A percentile compares a stretch with the other conserved stretches of the same genome.
Conservation (phyloP, 768 basidiomycete genomes). For the Trametes cubensis region DNA sequence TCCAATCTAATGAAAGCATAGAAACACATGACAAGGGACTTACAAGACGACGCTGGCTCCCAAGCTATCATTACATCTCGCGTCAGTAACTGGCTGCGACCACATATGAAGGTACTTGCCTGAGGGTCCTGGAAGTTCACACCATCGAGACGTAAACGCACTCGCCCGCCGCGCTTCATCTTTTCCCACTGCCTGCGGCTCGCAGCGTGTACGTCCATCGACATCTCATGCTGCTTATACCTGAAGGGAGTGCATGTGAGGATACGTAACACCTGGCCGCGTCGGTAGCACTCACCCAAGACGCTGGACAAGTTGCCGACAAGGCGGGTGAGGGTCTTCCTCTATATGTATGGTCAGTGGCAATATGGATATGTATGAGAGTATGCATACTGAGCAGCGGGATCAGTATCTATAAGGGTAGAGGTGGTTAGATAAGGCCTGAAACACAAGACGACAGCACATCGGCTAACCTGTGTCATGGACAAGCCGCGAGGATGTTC, state of each 20-base stretch:
- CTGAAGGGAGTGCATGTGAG: not conserved
- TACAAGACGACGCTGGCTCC: not conserved
- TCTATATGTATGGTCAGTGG: constrained; percentile 1
- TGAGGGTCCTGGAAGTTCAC: constrained; percentile 11
- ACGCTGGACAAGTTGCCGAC: not conserved
- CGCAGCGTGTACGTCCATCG: not conserved
- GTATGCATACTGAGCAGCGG: constrained; percentile 1
- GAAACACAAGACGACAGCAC: not conserved
- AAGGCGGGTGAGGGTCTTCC: constrained; percentile 8
- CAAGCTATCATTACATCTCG: not conserved
- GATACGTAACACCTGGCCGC: too few species aligned
- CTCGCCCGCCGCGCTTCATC: not conserved
- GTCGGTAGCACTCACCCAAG: not conserved
- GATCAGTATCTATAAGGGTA: not conserved
- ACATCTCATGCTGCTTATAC: not conserved
- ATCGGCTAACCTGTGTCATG: constrained; percentile 18
- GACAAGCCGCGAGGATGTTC: constrained; percentile 19
- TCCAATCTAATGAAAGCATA: too few species aligned
- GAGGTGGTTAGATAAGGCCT: not conserved
- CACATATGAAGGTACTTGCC: not conserved
- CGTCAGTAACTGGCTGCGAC: too few species aligned
- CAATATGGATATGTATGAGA: too few species aligned
- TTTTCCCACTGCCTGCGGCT: not conserved
- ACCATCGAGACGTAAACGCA: not conserved
- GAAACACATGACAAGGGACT: not conserved